Conservation (phyloP, 2,329 filamentous ascomycete species). For the Paecilomyces sp. region DNA sequence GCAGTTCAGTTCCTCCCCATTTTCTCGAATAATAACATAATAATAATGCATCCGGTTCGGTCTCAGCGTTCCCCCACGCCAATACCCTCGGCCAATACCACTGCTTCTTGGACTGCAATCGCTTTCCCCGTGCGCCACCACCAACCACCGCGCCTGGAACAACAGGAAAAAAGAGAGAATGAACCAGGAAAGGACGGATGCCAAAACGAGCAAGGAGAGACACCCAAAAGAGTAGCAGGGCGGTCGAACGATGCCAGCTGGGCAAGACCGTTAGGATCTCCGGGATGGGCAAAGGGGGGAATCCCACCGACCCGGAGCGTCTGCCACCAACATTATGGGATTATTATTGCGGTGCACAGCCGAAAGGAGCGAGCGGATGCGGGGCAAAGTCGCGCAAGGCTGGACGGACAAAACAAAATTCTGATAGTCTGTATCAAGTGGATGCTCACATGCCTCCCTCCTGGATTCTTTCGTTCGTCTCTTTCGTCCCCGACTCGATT, state of each 20-base stretch:
- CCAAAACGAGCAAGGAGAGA: neutral
- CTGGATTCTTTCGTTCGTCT: neutral
- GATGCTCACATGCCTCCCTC: neutral
- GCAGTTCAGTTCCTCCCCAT: no score
- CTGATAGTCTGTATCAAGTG: neutral
- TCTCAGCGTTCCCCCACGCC: no score
- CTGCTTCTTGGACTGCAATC: no score
- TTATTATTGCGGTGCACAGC: neutral
- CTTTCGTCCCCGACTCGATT: neutral
- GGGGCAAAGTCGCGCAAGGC: neutral
- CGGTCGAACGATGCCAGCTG: neutral
- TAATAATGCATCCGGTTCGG: no score
- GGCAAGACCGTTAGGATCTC: neutral
- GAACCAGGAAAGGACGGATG: neutral
- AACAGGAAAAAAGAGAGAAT: neutral
- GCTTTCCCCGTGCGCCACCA: no score
- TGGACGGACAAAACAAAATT: neutral
- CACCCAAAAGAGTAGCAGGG: neutral
- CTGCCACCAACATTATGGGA: neutral
- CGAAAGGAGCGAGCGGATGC: neutral
- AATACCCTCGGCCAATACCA: no score
- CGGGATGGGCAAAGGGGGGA: neutral
- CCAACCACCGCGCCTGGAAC: no score
- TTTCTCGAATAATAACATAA: no score
- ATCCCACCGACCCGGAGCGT: neutral